phyloP scores from a whole-genome alignment of 768 basidiomycete species.

The Leccinum uliginosum region DNA sequence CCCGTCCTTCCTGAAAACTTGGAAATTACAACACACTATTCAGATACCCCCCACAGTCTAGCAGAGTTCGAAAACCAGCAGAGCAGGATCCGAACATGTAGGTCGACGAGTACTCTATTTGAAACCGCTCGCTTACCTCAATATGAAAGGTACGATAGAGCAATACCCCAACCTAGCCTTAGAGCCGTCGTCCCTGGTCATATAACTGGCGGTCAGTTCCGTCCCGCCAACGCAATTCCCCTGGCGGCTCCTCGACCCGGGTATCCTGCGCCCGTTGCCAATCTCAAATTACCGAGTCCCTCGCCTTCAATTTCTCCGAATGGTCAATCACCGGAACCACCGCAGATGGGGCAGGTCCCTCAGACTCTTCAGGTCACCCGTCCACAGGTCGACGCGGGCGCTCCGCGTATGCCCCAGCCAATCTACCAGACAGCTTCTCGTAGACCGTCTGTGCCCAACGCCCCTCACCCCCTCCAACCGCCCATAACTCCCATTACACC shows the following conservation, averaged over 20 bases:
- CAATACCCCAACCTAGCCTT: constrained; percentile 49
- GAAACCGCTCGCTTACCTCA: constrained; percentile 3
- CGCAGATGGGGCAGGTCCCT: constrained; percentile 31
- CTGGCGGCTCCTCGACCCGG: constrained; percentile 72
- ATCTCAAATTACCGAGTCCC: constrained; percentile 54
- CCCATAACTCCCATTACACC: constrained; percentile 78
- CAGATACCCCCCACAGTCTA: constrained; percentile 31
- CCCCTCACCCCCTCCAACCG: constrained; percentile 72
- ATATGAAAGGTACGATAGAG: constrained; percentile 53
- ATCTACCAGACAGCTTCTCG: constrained; percentile 29
- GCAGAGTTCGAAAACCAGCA: constrained; percentile 38
- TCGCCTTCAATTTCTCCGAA: constrained; percentile 37
- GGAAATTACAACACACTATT: constrained; percentile 3
- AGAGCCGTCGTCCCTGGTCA: constrained; percentile 49
- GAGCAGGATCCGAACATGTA: constrained; percentile 60
- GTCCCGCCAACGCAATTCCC: constrained; percentile 33
- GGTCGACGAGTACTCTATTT: constrained; percentile 26
- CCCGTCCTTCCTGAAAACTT: background rate
- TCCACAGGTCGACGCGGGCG: constrained; percentile 14
- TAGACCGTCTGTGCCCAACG: constrained; percentile 39
- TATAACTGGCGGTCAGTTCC: constrained; percentile 34
- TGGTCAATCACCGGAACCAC: constrained; percentile 13
- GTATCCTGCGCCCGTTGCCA: constrained; percentile 66
- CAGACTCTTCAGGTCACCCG: constrained; percentile 20
- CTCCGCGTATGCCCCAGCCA: constrained; percentile 28